Evolutionary conservation across 2,329 filamentous ascomycete genomes (phyloP).

Genomic region (Colletotrichum phormii): DNA sequence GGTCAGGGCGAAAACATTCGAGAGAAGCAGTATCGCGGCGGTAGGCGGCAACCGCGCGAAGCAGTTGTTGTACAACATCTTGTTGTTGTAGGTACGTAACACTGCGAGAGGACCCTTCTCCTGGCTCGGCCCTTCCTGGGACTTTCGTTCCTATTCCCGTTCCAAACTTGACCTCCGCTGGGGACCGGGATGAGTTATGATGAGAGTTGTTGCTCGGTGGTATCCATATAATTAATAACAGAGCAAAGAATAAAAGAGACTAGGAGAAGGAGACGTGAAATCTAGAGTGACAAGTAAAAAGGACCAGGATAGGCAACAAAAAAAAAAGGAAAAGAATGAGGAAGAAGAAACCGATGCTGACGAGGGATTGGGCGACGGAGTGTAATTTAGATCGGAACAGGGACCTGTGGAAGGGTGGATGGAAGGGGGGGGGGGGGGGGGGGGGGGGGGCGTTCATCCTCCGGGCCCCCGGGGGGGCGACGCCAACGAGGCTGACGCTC

Average conservation of each 20-base stretch:
- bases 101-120: neutral
- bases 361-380: slow-evolving; percentile 25
- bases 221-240: neutral
- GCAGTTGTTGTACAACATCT: slow-evolving; percentile 44
- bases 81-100: neutral
- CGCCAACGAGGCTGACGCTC: slow-evolving; percentile 28
- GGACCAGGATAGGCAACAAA: neutral
- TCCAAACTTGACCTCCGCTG: neutral
- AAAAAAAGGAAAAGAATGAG: slow-evolving; percentile 12
- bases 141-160: neutral
- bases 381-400: slow-evolving; percentile 34
- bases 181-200: neutral
- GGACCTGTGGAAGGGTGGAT: slow-evolving; percentile 10
- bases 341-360: neutral
- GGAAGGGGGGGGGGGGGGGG: slow-evolving; percentile 1
- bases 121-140: neutral
- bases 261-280: slow-evolving; percentile 1
- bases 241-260: neutral
- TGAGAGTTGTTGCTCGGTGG: neutral
- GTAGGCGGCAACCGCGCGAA: slow-evolving; percentile 51
- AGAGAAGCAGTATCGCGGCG: slow-evolving; percentile 49
- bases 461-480: slow-evolving; percentile 3
- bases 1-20: slow-evolving; percentile 46
- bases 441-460: no score
- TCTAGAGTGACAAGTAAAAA: neutral